These are phyloP conservation scores for Ascochyta fabae DNA, from an alignment of 2,329 filamentous ascomycete genomes.

Conservation along the genomic window DNA sequence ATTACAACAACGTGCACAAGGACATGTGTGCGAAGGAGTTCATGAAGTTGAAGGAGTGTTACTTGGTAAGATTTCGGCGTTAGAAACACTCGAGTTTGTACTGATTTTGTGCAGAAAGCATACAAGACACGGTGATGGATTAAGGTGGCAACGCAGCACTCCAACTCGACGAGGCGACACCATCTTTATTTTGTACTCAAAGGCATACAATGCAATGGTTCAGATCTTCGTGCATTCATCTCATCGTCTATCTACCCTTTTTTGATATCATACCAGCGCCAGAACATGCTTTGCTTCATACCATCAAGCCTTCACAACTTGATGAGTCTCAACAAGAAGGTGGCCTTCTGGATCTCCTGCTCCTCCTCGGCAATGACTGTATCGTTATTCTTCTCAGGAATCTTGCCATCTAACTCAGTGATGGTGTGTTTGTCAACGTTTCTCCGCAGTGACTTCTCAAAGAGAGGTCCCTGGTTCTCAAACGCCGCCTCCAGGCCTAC, in stretches of 20 bases:
- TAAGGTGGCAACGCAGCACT: not conserved
- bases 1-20: constrained; percentile 89
- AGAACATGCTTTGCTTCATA: constrained; percentile 5
- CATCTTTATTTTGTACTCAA: not conserved
- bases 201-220: constrained; percentile 1
- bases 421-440: constrained; percentile 74
- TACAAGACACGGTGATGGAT: constrained; percentile 40
- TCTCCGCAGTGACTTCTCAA: constrained; percentile 79
- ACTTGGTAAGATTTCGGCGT: constrained; percentile 66
- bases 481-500: constrained; percentile 76
- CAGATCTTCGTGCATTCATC: constrained; percentile 19
- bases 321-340: constrained; percentile 76
- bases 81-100: not conserved
- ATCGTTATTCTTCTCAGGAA: constrained; percentile 57
- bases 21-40: constrained; percentile 91
- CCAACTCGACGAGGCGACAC: not conserved
- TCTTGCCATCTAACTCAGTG: constrained; percentile 65
- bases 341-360: constrained; percentile 84
- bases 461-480: constrained; percentile 68
- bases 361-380: constrained; percentile 79
- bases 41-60: constrained; percentile 83
- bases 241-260: constrained; percentile 23
- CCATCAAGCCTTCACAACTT: constrained; percentile 62
- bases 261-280: constrained; percentile 20
- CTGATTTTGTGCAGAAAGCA: constrained; percentile 26